Conservation (phyloP, 192 early-diverging fungal genomes). For the Backusella australiensis region DNA sequence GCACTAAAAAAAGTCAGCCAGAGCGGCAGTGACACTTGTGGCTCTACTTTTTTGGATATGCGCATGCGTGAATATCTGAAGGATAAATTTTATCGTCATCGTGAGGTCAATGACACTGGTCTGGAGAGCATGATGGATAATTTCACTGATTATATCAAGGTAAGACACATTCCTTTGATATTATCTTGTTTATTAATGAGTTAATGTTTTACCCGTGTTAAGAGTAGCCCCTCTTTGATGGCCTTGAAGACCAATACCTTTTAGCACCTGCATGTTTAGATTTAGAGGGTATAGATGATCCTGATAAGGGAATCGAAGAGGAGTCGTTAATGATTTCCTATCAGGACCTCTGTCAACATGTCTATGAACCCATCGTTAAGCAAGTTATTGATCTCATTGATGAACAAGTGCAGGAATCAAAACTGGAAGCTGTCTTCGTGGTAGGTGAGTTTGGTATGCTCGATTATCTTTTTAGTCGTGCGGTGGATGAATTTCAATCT, state of each 20-base stretch:
- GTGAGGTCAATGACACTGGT: slow-evolving; percentile 36
- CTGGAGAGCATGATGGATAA: slow-evolving; percentile 40
- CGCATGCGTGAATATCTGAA: slow-evolving; percentile 37
- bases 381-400: slow-evolving; percentile 48
- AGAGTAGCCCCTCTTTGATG: slow-evolving; percentile 46
- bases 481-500: slow-evolving; percentile 37
- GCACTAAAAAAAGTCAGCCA: slow-evolving; percentile 42
- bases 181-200: neutral
- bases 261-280: slow-evolving; percentile 40
- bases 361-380: slow-evolving; percentile 52
- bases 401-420: slow-evolving; percentile 38
- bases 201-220: neutral
- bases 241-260: slow-evolving; percentile 48
- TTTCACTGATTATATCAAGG: slow-evolving; percentile 45
- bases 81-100: slow-evolving; percentile 39
- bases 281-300: slow-evolving; percentile 42
- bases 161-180: neutral
- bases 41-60: slow-evolving; percentile 44
- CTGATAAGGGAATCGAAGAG: slow-evolving; percentile 47
- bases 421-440: slow-evolving; percentile 47
- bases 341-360: slow-evolving; percentile 46
- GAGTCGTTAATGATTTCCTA: slow-evolving; percentile 42
- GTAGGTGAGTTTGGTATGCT: slow-evolving; percentile 54
- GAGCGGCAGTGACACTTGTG: slow-evolving; percentile 40
- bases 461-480: slow-evolving; percentile 46